Evolutionary conservation across 106 monocot genomes (phyloP), one percentile per base, ranked within the genome.

Genomic region (Acorus gramineus): DNA sequence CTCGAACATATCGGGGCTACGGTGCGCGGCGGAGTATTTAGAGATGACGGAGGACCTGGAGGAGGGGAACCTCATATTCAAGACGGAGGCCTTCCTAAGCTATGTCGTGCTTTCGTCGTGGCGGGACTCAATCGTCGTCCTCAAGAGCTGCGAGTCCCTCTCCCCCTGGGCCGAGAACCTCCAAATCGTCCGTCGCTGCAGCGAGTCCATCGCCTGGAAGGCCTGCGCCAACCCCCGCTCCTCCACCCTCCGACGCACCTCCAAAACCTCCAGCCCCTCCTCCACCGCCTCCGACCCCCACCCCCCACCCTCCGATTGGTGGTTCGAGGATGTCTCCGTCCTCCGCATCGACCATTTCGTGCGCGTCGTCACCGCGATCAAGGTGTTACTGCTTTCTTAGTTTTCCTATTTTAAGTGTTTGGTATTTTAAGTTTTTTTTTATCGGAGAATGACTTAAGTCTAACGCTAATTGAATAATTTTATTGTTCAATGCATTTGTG

Each of bases 31-130:
- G 0, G 95, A 96, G 76, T 96, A 87, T 71, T 53, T 96, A 14
- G 90, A 96, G 57, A 96, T 96, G 95, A 96, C 95, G 0, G 95
- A 96, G 63, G 95, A 96, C 64, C 60, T 90, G 48, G 95, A 90
- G 61, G 87, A 96, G 66, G 90, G 95, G 6, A 96, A 96, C 64
- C 66, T 95, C 11, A 95, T 95, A 42, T 95, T 95, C 76, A 95
- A 95, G 66, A 95, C 94, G 0, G 94, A 95, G 56, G 94, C 94
- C 3, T 95, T 95, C 57, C 76, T 95, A 12, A 90, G 90, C 73
- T 95, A 95, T 28, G 94, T 95, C 6, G 94, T 95, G 5, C 71
- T 95, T 8, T 86, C 87, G 7, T 90, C 82, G 0, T 96, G 95
- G 95, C 73, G 90, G 0, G 90, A 90, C 62, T 90, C 87, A 11